A percentile compares a stretch with the other conserved stretches of the same genome.
These are phyloP conservation scores for Annulohypoxylon truncatum DNA, from an alignment of 2,329 filamentous ascomycete genomes.

Conservation along the genomic window DNA sequence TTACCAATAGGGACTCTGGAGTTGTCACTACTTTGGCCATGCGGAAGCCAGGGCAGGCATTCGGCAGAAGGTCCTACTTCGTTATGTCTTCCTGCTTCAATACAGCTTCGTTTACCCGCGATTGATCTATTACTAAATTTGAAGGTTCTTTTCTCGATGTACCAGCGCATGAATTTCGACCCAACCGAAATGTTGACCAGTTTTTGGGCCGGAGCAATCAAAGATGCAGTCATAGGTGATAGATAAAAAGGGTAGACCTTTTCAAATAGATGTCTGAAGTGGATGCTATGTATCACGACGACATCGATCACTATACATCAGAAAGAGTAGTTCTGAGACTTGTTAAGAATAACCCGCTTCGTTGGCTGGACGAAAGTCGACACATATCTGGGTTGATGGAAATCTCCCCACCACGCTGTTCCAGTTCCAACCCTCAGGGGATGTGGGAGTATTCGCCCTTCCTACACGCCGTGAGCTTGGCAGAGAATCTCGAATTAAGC, in stretches of 20 bases:
- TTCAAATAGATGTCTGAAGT: conserved; percentile 49
- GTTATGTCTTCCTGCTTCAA: conserved; percentile 62
- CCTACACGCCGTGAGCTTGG: conserved; percentile 59
- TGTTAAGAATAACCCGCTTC: conserved; percentile 50
- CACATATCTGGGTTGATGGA: conserved; percentile 50
- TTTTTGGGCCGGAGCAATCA: conserved; percentile 56
- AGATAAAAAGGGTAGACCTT: conserved; percentile 47
- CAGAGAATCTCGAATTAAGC: conserved; percentile 56
- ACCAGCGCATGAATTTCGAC: conserved; percentile 52
- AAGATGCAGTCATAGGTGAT: conserved; percentile 46
- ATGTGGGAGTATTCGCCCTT: conserved; percentile 63
- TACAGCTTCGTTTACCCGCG: conserved; percentile 59
- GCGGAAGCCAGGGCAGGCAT: conserved; percentile 56
- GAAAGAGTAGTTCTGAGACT: conserved; percentile 44
- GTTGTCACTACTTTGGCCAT: conserved; percentile 58
- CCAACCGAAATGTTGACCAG: conserved; percentile 56
- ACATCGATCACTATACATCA: conserved; percentile 21
- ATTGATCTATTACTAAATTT: conserved; percentile 54
- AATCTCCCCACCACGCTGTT: conserved; percentile 57
- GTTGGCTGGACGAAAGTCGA: conserved; percentile 53
- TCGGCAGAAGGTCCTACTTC: conserved; percentile 56
- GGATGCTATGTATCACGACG: conserved; percentile 37
- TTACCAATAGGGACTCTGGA: conserved; percentile 54
- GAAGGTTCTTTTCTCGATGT: conserved; percentile 52
- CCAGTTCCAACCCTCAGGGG: conserved; percentile 55